A percentile compares a stretch with the other conserved stretches of the same genome.
These are phyloP conservation scores for Clonostachys byssicola DNA, from an alignment of 2,329 filamentous ascomycete species.

Conservation along the genomic window DNA sequence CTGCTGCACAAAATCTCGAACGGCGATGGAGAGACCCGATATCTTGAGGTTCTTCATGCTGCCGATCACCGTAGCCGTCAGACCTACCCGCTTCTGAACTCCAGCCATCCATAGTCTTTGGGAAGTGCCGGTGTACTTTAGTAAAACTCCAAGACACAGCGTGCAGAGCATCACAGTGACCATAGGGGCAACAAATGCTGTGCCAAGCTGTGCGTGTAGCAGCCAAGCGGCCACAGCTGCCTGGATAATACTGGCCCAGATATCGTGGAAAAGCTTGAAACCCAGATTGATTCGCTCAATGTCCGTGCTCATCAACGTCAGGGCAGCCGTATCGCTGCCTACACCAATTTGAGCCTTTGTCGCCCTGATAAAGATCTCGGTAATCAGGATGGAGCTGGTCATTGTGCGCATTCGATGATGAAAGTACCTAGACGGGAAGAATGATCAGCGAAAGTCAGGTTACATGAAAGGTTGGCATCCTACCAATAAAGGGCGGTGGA, in stretches of 20 bases:
- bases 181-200: constrained; percentile 41
- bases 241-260: constrained; percentile 34
- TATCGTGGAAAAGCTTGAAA: constrained; percentile 26
- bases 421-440: constrained; percentile 19
- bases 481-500: constrained; percentile 25
- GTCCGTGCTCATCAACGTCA: constrained; percentile 44
- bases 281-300: constrained; percentile 33
- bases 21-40: constrained; percentile 15
- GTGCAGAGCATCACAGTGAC: constrained; percentile 27
- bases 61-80: constrained; percentile 20
- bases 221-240: constrained; percentile 39
- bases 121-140: constrained; percentile 8
- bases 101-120: constrained; percentile 28
- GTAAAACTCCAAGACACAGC: constrained; percentile 1
- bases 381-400: constrained; percentile 22
- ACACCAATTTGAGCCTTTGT: constrained; percentile 19
- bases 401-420: constrained; percentile 23
- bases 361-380: constrained; percentile 26
- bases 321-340: constrained; percentile 28
- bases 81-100: constrained; percentile 25
- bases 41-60: constrained; percentile 26
- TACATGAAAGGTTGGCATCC: no score
- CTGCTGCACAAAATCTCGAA: constrained; percentile 10
- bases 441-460: no score
- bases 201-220: constrained; percentile 38